Conservation (phyloP, 1,284 basidiomycete species). For the Microbotryomycetes sp. region DNA sequence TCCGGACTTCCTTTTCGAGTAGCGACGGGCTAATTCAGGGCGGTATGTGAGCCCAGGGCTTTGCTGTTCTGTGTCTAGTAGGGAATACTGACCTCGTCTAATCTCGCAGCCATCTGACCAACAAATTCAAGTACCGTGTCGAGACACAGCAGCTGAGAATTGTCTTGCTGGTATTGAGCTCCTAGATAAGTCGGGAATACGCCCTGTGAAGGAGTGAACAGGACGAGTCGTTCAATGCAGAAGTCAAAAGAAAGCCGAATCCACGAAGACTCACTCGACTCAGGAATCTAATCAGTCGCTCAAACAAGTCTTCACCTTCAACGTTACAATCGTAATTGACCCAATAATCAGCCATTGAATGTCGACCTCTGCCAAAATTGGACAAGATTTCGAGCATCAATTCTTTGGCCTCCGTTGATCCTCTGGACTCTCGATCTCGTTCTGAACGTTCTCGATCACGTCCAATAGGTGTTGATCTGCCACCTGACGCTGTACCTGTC, state of each 20-base stretch:
- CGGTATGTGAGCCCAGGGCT: not conserved
- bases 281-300: slow-evolving; percentile 81
- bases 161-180: slow-evolving; percentile 57
- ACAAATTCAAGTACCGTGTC: slow-evolving; percentile 84
- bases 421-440: slow-evolving; percentile 4
- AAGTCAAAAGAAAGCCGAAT: slow-evolving; percentile 10
- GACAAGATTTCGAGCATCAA: slow-evolving; percentile 82
- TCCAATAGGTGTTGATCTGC: slow-evolving; percentile 20
- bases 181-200: slow-evolving; percentile 53
- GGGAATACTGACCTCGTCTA: slow-evolving; percentile 52
- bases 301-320: slow-evolving; percentile 93
- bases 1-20: slow-evolving; percentile 49
- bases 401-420: slow-evolving; percentile 63
- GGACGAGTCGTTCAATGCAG: not conserved
- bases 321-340: slow-evolving; percentile 95
- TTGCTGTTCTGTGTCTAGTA: not conserved
- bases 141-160: slow-evolving; percentile 79
- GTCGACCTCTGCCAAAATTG: slow-evolving; percentile 65
- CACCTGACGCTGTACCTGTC: slow-evolving; percentile 27
- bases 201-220: slow-evolving; percentile 49
- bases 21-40: not conserved
- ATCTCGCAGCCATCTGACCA: slow-evolving; percentile 76
- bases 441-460: slow-evolving; percentile 34
- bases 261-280: slow-evolving; percentile 45
- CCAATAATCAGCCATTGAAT: slow-evolving; percentile 93